A percentile compares a stretch with the other conserved stretches of the same genome.
phyloP scores from a whole-genome alignment of 495 filamentous ascomycete species.

The Endocarpon pusillum region DNA sequence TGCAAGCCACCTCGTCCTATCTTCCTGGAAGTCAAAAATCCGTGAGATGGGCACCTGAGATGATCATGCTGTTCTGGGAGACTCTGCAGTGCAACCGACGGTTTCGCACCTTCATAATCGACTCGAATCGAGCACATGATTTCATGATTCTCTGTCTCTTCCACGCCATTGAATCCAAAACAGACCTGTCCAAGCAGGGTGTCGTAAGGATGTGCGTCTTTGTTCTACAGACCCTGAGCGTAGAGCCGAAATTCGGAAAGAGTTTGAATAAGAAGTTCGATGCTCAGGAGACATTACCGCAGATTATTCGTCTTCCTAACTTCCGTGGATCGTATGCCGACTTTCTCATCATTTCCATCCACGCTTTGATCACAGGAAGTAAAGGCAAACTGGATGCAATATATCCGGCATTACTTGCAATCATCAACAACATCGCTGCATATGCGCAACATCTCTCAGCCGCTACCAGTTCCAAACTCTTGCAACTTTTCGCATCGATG shows the following conservation, averaged over 20 bases:
- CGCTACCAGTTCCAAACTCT: constrained; percentile 60
- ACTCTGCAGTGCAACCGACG: constrained; percentile 93
- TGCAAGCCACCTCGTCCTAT: constrained; percentile 75
- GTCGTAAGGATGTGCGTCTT: constrained; percentile 95
- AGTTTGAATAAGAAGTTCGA: constrained; percentile 82
- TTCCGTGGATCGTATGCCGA: constrained; percentile 91
- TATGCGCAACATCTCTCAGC: constrained; percentile 61
- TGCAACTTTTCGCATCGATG: constrained; percentile 87
- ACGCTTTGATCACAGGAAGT: constrained; percentile 77
- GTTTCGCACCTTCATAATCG: constrained; percentile 92
- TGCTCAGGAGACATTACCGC: constrained; percentile 71
- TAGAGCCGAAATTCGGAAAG: constrained; percentile 78
- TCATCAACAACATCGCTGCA: constrained; percentile 82
- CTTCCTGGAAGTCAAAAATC: constrained; percentile 72
- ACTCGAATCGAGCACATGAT: constrained; percentile 84
- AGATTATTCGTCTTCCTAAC: constrained; percentile 57
- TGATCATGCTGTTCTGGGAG: constrained; percentile 97
- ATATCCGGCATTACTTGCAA: constrained; percentile 80
- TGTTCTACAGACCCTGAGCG: constrained; percentile 85
- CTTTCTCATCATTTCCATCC: constrained; percentile 85
- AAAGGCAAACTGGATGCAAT: constrained; percentile 83
- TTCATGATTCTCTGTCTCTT: constrained; percentile 83
- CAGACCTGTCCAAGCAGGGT: constrained; percentile 75
- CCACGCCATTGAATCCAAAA: constrained; percentile 77
- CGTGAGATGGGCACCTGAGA: constrained; percentile 82